Conservation (phyloP, 805 yeast species). For the Candida caryicola region DNA sequence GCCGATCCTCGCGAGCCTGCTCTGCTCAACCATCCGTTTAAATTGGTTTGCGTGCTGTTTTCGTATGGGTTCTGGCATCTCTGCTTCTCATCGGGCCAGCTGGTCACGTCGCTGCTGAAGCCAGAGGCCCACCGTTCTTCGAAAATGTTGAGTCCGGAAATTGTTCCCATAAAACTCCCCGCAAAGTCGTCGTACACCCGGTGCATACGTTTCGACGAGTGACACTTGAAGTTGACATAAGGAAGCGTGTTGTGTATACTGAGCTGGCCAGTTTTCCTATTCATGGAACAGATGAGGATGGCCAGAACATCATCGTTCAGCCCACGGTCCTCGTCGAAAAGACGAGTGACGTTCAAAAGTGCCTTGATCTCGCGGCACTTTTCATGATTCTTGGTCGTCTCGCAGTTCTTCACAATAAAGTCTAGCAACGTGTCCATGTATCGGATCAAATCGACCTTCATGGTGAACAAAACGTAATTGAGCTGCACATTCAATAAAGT, state of each 20-base stretch:
- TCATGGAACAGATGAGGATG: constrained; percentile 32
- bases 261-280: constrained; percentile 35
- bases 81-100: background rate
- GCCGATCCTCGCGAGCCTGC: background rate
- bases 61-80: background rate
- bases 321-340: constrained; percentile 4
- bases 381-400: constrained; percentile 4
- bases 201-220: constrained; percentile 2
- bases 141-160: background rate
- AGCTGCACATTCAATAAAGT: constrained; percentile 36
- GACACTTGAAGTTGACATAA: constrained; percentile 19
- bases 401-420: constrained; percentile 1
- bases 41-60: background rate
- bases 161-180: background rate
- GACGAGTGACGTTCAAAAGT: constrained; percentile 1
- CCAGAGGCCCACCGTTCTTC: background rate
- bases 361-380: constrained; percentile 4
- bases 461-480: constrained; percentile 35
- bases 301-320: constrained; percentile 11
- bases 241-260: constrained; percentile 35
- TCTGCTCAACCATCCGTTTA: background rate
- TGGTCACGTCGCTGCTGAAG: background rate
- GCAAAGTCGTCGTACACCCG: background rate
- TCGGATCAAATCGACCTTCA: constrained; percentile 27
- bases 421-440: constrained; percentile 20